A percentile compares a stretch with the other conserved stretches of the same genome.
phyloP scores from a whole-genome alignment of 805 yeast genomes.

The Wickerhamiella parazyma region DNA sequence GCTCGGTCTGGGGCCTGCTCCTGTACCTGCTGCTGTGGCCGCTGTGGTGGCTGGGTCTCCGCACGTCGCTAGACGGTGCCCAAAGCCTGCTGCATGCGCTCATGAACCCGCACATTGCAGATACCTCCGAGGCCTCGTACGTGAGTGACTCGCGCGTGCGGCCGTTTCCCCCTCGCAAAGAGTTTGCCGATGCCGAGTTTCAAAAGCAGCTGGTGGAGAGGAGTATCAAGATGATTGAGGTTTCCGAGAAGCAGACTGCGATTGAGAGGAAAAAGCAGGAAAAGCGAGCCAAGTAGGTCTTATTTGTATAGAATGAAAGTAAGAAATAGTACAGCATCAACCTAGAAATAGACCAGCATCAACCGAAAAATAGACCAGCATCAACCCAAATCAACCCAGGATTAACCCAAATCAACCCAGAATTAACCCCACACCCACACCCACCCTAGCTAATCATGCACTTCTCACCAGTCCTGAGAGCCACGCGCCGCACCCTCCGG shows the following conservation, averaged over 20 bases:
- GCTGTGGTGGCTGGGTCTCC: constrained; percentile 66
- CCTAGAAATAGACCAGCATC: too few species aligned
- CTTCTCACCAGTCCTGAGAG: constrained; percentile 4
- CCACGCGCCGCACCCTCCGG: constrained; percentile 16
- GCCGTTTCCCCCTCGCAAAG: constrained; percentile 40
- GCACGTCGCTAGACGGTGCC: constrained; percentile 64
- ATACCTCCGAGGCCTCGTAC: constrained; percentile 50
- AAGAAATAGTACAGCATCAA: background rate
- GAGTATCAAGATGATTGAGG: constrained; percentile 44
- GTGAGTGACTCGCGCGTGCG: constrained; percentile 56
- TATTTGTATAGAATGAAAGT: background rate
- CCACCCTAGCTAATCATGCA: too few species aligned
- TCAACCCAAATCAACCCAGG: too few species aligned
- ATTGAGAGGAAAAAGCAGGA: constrained; percentile 38
- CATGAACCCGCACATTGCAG: constrained; percentile 53
- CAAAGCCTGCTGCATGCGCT: constrained; percentile 61
- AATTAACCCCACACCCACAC: too few species aligned
- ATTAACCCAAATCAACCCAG: too few species aligned
- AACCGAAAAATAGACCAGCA: too few species aligned
- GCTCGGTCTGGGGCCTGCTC: constrained; percentile 46
- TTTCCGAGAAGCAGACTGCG: constrained; percentile 60
- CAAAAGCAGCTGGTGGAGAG: constrained; percentile 47
- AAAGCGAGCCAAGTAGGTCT: background rate
- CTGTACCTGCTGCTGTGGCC: constrained; percentile 64
- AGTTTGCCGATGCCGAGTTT: constrained; percentile 46